phyloP scores from a whole-genome alignment of 2,329 filamentous ascomycete species.

The Hypomyces rosellus region DNA sequence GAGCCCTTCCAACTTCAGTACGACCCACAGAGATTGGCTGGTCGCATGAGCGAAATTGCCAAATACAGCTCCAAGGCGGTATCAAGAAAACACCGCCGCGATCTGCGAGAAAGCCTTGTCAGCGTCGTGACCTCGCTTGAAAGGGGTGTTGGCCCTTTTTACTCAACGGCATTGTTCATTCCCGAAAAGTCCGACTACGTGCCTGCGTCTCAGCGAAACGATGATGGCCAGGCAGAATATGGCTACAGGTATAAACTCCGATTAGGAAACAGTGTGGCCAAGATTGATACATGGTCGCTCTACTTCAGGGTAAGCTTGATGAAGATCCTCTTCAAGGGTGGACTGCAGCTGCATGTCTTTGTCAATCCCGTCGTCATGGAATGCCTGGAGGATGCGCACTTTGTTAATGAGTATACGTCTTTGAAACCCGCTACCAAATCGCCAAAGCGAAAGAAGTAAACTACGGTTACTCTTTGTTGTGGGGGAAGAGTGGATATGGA shows the following conservation, averaged over 20 bases:
- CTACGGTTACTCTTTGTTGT: neutral
- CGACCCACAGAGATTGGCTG: conserved; percentile 42
- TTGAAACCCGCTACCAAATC: conserved; percentile 10
- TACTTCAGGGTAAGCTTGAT: conserved; percentile 43
- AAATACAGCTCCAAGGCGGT: conserved; percentile 43
- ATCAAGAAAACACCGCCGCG: conserved; percentile 42
- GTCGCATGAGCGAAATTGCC: conserved; percentile 42
- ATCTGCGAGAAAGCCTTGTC: conserved; percentile 41
- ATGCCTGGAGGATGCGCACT: conserved; percentile 32
- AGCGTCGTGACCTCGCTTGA: conserved; percentile 51
- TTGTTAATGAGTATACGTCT: conserved; percentile 18
- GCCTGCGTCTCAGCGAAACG: conserved; percentile 33
- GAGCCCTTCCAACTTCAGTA: conserved; percentile 44
- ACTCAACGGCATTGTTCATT: conserved; percentile 41
- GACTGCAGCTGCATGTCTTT: conserved; percentile 33
- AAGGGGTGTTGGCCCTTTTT: conserved; percentile 47
- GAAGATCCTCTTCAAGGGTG: conserved; percentile 41
- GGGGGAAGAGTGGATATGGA: neutral
- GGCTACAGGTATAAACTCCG: conserved; percentile 48
- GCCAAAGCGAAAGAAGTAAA: conserved; percentile 18
- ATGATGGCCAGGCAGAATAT: conserved; percentile 41
- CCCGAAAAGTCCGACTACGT: conserved; percentile 38
- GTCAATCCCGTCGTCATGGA: conserved; percentile 33
- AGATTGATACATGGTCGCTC: conserved; percentile 47
- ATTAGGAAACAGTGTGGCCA: conserved; percentile 38